Evolutionary conservation across 805 yeast genomes (phyloP), one percentile per base, ranked within the genome.

Genomic region (Nakazawaea wickerhamii): DNA sequence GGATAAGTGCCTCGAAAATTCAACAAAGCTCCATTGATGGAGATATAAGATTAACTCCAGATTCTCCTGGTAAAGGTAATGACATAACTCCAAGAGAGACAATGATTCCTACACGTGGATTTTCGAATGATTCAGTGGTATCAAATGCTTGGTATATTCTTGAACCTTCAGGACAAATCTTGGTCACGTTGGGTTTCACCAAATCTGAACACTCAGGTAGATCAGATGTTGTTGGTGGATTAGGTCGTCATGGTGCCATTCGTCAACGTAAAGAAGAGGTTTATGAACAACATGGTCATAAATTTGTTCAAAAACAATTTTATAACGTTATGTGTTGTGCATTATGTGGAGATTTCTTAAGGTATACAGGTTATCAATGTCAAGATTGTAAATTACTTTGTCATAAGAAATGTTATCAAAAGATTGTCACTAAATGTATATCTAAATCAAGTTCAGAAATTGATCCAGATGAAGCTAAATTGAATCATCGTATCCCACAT

Each of bases 261-360:
- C 84, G 96, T 55, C 93, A 88, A 61, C 81, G 90, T 67, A 88
- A 90, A 52, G 87, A 81, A 55, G 95, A 86, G 51, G 87, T 93
- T 2, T 86, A 81, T 58, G 96, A 91, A 63, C 93, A 88, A 54
- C 95, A 88, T 59, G 99, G 99, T 14, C 99, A 93, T 65, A 95
- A 88, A 62, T 93, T 93, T 65, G 95, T 87, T 33, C 96, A 87
- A 60, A 91, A 87, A 54, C 96, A 89, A 59, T 89, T 90, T 59
- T 93, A 93, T 71, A 87, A 86, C 53, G 87, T 93, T 57, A 91
- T 93, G 97, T 79, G 93, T 51, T 93, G 99, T 68, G 96, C 98
- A 1, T 77, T 90, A 48, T 93, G 99, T 73, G 96, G 96, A 4
- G 98, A 93, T 48, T 93, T 93, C 59, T 69, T 93, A 51, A 79